Evolutionary conservation across 2,329 filamentous ascomycete genomes (phyloP).

Genomic region (Trichoderma aggressivum): DNA sequence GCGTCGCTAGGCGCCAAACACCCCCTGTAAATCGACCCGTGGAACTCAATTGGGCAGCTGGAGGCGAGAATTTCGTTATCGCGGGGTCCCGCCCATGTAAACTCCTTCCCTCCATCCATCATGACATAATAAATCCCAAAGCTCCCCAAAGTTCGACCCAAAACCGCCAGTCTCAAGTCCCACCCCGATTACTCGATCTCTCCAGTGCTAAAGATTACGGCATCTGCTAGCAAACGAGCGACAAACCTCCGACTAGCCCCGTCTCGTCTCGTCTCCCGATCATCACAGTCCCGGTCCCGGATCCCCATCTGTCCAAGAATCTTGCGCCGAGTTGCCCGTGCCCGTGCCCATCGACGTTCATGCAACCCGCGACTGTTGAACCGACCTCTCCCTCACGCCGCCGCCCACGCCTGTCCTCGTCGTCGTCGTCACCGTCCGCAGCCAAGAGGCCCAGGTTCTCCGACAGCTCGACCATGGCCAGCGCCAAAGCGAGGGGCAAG

Average conservation of each 20-base stretch:
- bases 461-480: slow-evolving; percentile 32
- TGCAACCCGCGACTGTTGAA: slow-evolving; percentile 34
- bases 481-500: slow-evolving; percentile 39
- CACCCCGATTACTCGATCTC: slow-evolving; percentile 5
- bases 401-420: slow-evolving; percentile 37
- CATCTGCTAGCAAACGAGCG: background rate
- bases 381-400: slow-evolving; percentile 36
- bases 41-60: background rate
- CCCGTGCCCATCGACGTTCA: slow-evolving; percentile 25
- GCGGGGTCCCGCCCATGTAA: slow-evolving; percentile 13
- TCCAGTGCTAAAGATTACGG: background rate
- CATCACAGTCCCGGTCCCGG: background rate
- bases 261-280: background rate
- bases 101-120: slow-evolving; percentile 13
- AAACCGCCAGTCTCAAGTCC: slow-evolving; percentile 2
- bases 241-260: background rate
- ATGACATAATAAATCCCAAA: slow-evolving; percentile 22
- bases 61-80: slow-evolving; percentile 25
- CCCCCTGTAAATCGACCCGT: slow-evolving; percentile 16
- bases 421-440: slow-evolving; percentile 26
- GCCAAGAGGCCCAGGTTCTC: slow-evolving; percentile 34
- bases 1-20: background rate
- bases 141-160: slow-evolving; percentile 1
- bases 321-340: slow-evolving; percentile 4
- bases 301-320: background rate